Base-by-base conservation (phyloP, 306 rosid genomes). In the Albizia julibrissin region DNA sequence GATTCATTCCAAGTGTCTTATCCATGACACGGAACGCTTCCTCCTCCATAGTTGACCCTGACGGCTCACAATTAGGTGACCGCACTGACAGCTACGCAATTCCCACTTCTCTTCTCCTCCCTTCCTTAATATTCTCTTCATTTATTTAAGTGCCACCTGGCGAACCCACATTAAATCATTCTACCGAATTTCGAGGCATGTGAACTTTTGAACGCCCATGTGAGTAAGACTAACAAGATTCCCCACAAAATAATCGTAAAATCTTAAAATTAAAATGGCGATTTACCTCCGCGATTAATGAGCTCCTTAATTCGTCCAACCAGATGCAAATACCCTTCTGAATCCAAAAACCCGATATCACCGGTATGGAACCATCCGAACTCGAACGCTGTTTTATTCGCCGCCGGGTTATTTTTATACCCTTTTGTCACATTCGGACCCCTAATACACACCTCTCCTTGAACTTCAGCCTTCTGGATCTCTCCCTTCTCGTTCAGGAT, bases 221-320 rank as follows among this genome's bases (percentile, higher is more conserved):
- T 37, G 40, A 37, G 40, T 3, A 33, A 33, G 8, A 50, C 18
- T 0, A 46, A 46, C 56, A 56, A 56, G 64, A 56, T 22, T 58
- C 15, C 65, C 15, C 1, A 22, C 14, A 22, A 58, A 58, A 22
- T 4, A 64, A 64, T 13, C 34, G 5, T 61, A 61, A 26, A 11
- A 24, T 37, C 6, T 33, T 3, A 10, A 67, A 67, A 18, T 67
- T 3, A 54, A 54, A 54, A 6, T 18, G 58, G 58, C 9, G 1
- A 29, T 75, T 75, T 90, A 94, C 98, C 99, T 93, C 99, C 99
- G 8, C 98, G 94, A 75, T 95, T 95, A 1, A 95, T 92, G 70
- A 95, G 96, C 71, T 95, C 99, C 87, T 95, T 95, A 75, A 95
- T 95, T 83, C 99, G 91, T 74, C 99, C 99, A 42, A 95, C 98